Base-by-base conservation (phyloP, 768 basidiomycete genomes). In the Hysterangium stoloniferum region DNA sequence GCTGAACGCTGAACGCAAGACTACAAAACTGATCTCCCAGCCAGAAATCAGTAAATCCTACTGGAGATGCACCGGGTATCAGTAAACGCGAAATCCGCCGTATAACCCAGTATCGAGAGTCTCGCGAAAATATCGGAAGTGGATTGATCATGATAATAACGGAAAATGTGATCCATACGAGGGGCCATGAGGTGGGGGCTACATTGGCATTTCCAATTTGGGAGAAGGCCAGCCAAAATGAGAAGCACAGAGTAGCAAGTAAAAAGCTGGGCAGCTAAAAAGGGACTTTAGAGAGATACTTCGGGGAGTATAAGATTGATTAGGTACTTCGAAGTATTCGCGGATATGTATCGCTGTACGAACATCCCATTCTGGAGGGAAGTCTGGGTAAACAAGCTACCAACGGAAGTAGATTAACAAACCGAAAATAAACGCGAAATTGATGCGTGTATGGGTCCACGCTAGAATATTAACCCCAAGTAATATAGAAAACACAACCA, bases 351-450 rank as follows among this genome's bases (percentile, higher is more conserved):
- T 66, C 25, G 75, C 79, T 29, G 83, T 80, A 51, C 80, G 74
- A 20, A 80, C 61, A 55, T 90, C 78, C 48, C 94, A 63, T 62
- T 86, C 89, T 84, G 57, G 19, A 19, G 54, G 19, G n/a, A 32
- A 49, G n/a, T 41, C 34, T 22, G 25, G 6, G 19, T 13, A 44
- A 29, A 7, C 15, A 27, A 22, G 40, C 52, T 56, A 56, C 20
- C 32, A 12, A 15, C 11, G 17, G 15, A 42, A 8, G 9, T 27
- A 40, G 20, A 40, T n/a, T 34, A 22, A 58, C 75, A 33, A 52
- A 86, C 86, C 86, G 59, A 94, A 88, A 31, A 94, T 88, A 63
- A 97, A 95, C n/a, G 82, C 76, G 59, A 93, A 95, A 62, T 97
- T 98, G 58, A 99, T 91, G 40, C 86, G 74, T 4, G 82, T 70